These are phyloP conservation scores for Entoloma clypeatum DNA, from an alignment of 1,284 basidiomycete species.

Conservation along the genomic window DNA sequence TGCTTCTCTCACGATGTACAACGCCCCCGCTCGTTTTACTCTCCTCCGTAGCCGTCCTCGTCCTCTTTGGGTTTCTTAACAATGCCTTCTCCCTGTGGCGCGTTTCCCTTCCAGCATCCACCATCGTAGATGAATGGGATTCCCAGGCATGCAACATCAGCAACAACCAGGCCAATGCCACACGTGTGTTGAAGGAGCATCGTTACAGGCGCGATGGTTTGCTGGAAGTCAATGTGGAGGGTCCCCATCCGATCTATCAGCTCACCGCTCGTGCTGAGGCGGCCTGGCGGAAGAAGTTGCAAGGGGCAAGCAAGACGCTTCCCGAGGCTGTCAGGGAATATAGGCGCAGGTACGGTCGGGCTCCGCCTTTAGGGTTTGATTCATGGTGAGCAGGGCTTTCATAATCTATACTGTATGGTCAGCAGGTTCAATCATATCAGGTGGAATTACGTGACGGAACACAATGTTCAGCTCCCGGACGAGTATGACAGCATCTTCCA, in stretches of 20 bases:
- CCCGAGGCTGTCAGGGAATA: slow-evolving; percentile 54
- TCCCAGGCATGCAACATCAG: no score
- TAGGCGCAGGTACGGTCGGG: slow-evolving; percentile 37
- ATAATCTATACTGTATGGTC: slow-evolving; percentile 21
- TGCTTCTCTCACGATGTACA: background rate
- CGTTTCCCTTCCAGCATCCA: background rate
- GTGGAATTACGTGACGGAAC: slow-evolving; percentile 53
- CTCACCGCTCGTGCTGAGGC: slow-evolving; percentile 47
- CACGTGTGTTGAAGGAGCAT: slow-evolving; percentile 10
- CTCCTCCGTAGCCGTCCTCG: background rate
- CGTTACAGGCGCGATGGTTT: slow-evolving; percentile 28
- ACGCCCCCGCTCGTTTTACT: background rate
- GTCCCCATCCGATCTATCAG: slow-evolving; percentile 51
- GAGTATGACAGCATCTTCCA: slow-evolving; percentile 52
- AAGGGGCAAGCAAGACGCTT: slow-evolving; percentile 50
- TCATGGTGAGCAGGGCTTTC: slow-evolving; percentile 31
- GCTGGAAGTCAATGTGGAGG: slow-evolving; percentile 33
- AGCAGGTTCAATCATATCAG: slow-evolving; percentile 33
- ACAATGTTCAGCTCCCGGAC: slow-evolving; percentile 54
- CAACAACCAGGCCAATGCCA: background rate
- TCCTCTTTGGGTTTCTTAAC: slow-evolving; percentile 1
- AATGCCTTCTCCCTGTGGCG: background rate
- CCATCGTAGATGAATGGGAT: background rate
- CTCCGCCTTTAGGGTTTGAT: slow-evolving; percentile 55
- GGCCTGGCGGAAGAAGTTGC: slow-evolving; percentile 47